phyloP scores from a whole-genome alignment of 306 rosid species.

The Chamaecrista fasciculata region DNA sequence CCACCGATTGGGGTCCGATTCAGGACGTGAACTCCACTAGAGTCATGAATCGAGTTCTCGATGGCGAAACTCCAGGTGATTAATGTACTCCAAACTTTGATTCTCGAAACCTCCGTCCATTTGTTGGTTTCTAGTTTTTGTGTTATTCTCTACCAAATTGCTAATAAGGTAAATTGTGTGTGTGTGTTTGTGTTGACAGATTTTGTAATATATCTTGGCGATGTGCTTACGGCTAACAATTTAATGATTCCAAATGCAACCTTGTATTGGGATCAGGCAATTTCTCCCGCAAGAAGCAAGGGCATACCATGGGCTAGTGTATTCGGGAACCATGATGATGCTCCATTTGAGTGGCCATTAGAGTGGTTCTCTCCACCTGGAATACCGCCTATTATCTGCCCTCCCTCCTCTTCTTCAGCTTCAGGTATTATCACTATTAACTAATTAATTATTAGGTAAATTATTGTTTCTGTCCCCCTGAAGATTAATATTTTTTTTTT shows the following conservation, averaged over 20 bases:
- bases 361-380: slow-evolving; percentile 78
- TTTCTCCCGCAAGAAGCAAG: slow-evolving; percentile 61
- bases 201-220: slow-evolving; percentile 89
- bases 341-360: slow-evolving; percentile 71
- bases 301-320: slow-evolving; percentile 80
- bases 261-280: slow-evolving; percentile 79
- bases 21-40: slow-evolving; percentile 61
- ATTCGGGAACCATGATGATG: slow-evolving; percentile 90
- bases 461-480: too few relatives aligned
- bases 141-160: neutral
- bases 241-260: slow-evolving; percentile 64
- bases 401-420: slow-evolving; percentile 29
- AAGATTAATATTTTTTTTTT: too few relatives aligned
- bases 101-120: too few relatives aligned
- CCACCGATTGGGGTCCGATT: slow-evolving; percentile 68
- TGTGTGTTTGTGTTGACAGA: slow-evolving; percentile 35
- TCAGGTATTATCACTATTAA: too few relatives aligned
- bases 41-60: slow-evolving; percentile 55
- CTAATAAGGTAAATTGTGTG: slow-evolving; percentile 16
- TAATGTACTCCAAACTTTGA: neutral
- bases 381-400: slow-evolving; percentile 58
- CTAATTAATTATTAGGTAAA: too few relatives aligned
- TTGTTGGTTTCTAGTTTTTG: neutral
- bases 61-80: slow-evolving; percentile 59
- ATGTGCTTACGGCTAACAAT: slow-evolving; percentile 83